These are phyloP conservation scores for Sphaerulina populicola DNA, from an alignment of 2,329 filamentous ascomycete species.

Conservation along the genomic window DNA sequence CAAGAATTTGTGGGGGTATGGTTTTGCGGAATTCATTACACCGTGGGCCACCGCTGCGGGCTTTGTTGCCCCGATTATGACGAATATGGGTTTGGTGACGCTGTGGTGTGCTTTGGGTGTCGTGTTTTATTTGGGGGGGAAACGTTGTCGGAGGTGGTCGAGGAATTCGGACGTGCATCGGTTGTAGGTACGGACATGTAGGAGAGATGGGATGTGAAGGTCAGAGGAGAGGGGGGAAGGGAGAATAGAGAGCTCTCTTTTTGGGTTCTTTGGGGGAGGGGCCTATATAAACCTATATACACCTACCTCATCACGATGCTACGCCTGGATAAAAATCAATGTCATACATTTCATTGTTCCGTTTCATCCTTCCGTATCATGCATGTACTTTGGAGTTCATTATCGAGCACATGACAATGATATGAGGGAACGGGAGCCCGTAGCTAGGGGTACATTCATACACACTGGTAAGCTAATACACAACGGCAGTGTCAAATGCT, in stretches of 20 bases:
- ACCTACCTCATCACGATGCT: not conserved
- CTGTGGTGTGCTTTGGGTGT: slow-evolving; percentile 49
- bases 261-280: too few species aligned
- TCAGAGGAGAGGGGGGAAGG: too few species aligned
- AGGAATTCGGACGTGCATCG: slow-evolving; percentile 49
- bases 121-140: slow-evolving; percentile 51
- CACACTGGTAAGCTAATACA: not conserved
- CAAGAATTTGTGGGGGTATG: slow-evolving; percentile 58
- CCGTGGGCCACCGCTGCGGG: slow-evolving; percentile 48
- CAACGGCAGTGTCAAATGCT: not conserved
- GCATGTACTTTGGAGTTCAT: too few species aligned
- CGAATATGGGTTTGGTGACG: slow-evolving; percentile 48
- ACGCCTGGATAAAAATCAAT: not conserved
- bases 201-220: not conserved
- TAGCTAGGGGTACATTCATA: too few species aligned
- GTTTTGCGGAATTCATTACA: slow-evolving; percentile 39
- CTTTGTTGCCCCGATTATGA: slow-evolving; percentile 52
- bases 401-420: too few species aligned
- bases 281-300: too few species aligned
- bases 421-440: too few species aligned
- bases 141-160: slow-evolving; percentile 50
- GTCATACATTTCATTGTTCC: too few species aligned
- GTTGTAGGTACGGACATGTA: too few species aligned
- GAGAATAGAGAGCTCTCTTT: too few species aligned
- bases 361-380: too few species aligned